Evolutionary conservation across 306 rosid species (phyloP).

Genomic region (Mimosa pudica): DNA sequence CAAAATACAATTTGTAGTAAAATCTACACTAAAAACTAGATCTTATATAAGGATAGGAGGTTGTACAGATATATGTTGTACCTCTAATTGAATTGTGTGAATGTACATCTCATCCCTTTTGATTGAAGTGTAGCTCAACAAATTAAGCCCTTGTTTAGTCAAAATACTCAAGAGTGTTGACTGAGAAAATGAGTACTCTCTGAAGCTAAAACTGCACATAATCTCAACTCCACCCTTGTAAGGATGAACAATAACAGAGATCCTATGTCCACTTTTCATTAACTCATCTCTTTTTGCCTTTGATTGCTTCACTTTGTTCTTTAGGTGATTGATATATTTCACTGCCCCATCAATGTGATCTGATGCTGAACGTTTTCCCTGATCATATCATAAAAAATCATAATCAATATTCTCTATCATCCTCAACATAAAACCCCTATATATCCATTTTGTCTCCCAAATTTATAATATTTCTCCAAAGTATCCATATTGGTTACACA

Average conservation of each 20-base stretch:
- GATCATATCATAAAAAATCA: slow-evolving; percentile 1
- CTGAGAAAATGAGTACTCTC: slow-evolving; percentile 36
- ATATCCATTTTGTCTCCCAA: no score
- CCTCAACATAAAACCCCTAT: no score
- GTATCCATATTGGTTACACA: no score
- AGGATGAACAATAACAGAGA: slow-evolving; percentile 43
- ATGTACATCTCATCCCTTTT: slow-evolving; percentile 38
- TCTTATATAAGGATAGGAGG: no score
- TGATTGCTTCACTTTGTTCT: slow-evolving; percentile 48
- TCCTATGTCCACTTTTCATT: slow-evolving; percentile 1
- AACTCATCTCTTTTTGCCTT: slow-evolving; percentile 48
- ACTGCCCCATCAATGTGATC: slow-evolving; percentile 69
- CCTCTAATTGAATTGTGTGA: slow-evolving; percentile 55
- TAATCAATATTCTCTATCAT: neutral
- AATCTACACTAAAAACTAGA: no score
- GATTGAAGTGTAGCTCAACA: slow-evolving; percentile 48
- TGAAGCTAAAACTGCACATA: slow-evolving; percentile 40
- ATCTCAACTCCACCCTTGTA: slow-evolving; percentile 56
- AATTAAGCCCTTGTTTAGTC: slow-evolving; percentile 50
- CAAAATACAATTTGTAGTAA: no score
- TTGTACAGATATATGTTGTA: slow-evolving; percentile 12
- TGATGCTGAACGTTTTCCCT: slow-evolving; percentile 74
- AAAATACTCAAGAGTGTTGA: slow-evolving; percentile 47
- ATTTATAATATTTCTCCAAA: no score
- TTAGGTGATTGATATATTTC: slow-evolving; percentile 55